Percentiles rank a stretch among this genome's conserved stretches.
Conservation (phyloP, 2,329 filamentous ascomycete species). For the Paecilomyces fulvus region DNA sequence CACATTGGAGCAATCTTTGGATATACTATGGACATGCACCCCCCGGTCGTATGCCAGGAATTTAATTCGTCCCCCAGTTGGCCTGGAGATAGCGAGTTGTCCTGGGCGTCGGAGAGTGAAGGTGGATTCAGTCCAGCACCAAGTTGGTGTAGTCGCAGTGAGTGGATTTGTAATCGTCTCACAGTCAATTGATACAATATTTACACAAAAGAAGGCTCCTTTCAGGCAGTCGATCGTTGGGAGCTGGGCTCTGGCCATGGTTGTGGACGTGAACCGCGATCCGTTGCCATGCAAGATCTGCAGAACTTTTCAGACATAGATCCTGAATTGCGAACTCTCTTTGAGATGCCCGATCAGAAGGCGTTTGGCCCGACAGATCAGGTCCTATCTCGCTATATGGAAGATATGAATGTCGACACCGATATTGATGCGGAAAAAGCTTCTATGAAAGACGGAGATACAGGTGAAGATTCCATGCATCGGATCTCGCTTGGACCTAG, state of each 20-base stretch:
- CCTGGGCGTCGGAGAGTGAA: conserved; percentile 16
- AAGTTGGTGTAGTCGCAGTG: neutral
- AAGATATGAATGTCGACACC: conserved; percentile 3
- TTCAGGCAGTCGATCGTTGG: neutral
- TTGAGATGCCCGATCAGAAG: neutral
- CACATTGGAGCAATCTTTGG: conserved; percentile 2
- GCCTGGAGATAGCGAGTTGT: conserved; percentile 8
- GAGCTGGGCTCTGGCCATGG: neutral
- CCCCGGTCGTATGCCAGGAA: neutral
- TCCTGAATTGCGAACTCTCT: neutral
- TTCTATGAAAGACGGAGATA: neutral
- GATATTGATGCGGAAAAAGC: conserved; percentile 6
- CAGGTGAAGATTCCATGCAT: neutral
- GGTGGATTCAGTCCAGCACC: conserved; percentile 12
- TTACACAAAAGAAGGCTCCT: neutral
- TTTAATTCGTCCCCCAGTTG: neutral
- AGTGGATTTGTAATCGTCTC: neutral
- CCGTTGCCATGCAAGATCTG: neutral
- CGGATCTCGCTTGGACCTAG: neutral
- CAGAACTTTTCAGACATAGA: conserved; percentile 2
- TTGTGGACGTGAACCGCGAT: neutral
- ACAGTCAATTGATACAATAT: neutral
- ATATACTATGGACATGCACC: conserved; percentile 1
- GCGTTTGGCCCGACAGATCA: neutral
- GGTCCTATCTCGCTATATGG: neutral